These are phyloP conservation scores for Daedaleopsis sinensis DNA, from an alignment of 768 basidiomycete species.

Conservation along the genomic window DNA sequence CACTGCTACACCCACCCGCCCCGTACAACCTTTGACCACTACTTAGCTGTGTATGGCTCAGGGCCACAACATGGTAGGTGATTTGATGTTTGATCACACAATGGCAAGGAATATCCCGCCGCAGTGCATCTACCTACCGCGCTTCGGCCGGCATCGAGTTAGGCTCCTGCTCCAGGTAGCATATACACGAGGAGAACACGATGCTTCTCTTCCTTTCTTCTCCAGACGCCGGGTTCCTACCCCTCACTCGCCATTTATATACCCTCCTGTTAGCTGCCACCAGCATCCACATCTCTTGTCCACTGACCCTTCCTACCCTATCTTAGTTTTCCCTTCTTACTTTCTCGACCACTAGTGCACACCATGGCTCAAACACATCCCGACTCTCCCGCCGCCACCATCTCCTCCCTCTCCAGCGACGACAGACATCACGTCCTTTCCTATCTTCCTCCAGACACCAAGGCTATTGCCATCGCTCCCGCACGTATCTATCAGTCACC, in stretches of 20 bases:
- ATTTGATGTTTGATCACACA: not conserved
- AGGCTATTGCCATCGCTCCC: constrained; percentile 54
- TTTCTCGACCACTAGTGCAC: not conserved
- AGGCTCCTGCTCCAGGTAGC: constrained; percentile 6
- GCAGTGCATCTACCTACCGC: not conserved
- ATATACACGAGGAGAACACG: constrained; percentile 15
- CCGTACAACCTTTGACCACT: not conserved
- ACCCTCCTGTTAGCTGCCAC: not conserved
- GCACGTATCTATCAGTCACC: constrained; percentile 67
- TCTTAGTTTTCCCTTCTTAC: not conserved
- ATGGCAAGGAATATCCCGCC: not conserved
- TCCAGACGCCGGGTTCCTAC: not conserved
- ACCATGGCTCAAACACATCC: constrained; percentile 6
- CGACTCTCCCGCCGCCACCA: constrained; percentile 12
- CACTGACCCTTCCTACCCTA: not conserved
- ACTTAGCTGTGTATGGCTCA: not conserved
- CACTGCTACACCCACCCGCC: not conserved
- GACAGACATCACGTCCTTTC: constrained; percentile 25
- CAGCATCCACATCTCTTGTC: not conserved
- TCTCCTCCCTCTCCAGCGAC: constrained; percentile 21
- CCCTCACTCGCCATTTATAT: constrained; percentile 5
- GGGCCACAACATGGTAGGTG: not conserved
- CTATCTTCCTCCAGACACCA: constrained; percentile 26
- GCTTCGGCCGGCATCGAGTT: not conserved
- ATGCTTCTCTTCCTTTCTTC: constrained; percentile 16